phyloP scores from a whole-genome alignment of 805 yeast species.

The Metschnikowia matae region DNA sequence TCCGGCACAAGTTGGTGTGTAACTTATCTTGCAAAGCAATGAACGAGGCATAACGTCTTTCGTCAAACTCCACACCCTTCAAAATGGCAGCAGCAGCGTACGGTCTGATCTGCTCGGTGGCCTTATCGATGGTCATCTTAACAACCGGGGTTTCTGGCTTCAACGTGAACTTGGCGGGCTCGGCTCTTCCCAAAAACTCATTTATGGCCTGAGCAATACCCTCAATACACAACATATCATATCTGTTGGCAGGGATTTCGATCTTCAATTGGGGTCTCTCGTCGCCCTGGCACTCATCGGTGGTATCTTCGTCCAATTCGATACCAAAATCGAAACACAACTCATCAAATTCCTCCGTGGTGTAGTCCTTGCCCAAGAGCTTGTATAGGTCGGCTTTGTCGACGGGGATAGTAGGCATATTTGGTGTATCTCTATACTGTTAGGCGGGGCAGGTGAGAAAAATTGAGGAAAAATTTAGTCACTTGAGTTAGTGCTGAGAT shows the following conservation, averaged over 20 bases:
- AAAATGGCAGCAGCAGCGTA: constrained; percentile 94
- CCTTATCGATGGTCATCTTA: constrained; percentile 67
- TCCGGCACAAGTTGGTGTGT: constrained; percentile 93
- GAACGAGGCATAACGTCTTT: constrained; percentile 87
- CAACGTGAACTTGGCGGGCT: constrained; percentile 64
- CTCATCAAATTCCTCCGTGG: constrained; percentile 93
- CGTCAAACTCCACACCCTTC: constrained; percentile 76
- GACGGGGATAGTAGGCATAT: constrained; percentile 95
- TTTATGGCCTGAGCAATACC: constrained; percentile 95
- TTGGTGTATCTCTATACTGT: constrained; percentile 14
- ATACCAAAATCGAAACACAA: constrained; percentile 96
- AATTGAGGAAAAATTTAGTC: constrained; percentile 13
- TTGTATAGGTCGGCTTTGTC: constrained; percentile 90
- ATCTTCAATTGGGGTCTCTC: constrained; percentile 96
- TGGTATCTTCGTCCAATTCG: constrained; percentile 96
- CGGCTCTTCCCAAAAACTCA: constrained; percentile 71
- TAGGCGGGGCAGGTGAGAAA: constrained; percentile 7
- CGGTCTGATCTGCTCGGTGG: constrained; percentile 76
- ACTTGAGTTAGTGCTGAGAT: constrained; percentile 10
- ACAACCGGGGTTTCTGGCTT: constrained; percentile 57
- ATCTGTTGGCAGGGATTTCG: constrained; percentile 97
- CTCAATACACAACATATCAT: constrained; percentile 96
- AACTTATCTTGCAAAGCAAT: constrained; percentile 94
- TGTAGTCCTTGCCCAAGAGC: constrained; percentile 55
- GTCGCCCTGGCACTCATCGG: constrained; percentile 63